Evolutionary conservation across 352 stramenopile genomes (phyloP).

Genomic region (Phytopythium oedochilum): DNA sequence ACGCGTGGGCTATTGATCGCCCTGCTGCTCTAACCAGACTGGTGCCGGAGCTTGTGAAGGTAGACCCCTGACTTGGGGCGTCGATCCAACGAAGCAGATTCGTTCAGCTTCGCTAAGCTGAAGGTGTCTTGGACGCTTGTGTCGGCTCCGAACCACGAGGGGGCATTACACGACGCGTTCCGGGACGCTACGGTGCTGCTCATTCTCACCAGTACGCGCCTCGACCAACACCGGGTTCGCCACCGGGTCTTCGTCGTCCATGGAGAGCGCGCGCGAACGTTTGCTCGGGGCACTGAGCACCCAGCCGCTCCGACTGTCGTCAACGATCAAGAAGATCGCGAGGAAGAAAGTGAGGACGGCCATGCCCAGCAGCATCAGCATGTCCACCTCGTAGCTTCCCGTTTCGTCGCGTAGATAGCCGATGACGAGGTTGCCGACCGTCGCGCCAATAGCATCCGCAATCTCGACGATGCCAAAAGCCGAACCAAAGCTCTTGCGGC

Average conservation of each 20-base stretch:
- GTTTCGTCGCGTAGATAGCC: conserved; percentile 81
- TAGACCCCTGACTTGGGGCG: background rate
- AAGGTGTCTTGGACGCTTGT: background rate
- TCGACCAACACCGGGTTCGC: conserved; percentile 34
- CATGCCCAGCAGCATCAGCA: conserved; percentile 80
- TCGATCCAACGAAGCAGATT: background rate
- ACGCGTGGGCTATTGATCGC: conserved; percentile 3
- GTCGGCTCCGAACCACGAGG: background rate
- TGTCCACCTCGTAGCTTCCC: conserved; percentile 76
- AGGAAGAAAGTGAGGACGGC: conserved; percentile 62
- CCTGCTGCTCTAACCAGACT: background rate
- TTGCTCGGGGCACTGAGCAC: conserved; percentile 50
- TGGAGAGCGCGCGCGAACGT: conserved; percentile 46
- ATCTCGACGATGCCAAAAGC: conserved; percentile 89
- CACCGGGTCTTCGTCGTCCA: conserved; percentile 58
- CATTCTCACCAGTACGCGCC: conserved; percentile 3
- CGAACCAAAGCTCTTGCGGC: conserved; percentile 67
- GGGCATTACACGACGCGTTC: conserved; percentile 3
- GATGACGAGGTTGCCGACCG: conserved; percentile 81
- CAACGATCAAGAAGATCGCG: conserved; percentile 54
- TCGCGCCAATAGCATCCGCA: conserved; percentile 73
- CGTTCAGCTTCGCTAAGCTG: no score
- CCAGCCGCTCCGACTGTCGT: conserved; percentile 55
- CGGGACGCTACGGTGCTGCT: background rate
- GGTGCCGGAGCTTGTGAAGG: background rate